Conservation (phyloP, 1,284 basidiomycete genomes). For the Fomitopsis palustris region DNA sequence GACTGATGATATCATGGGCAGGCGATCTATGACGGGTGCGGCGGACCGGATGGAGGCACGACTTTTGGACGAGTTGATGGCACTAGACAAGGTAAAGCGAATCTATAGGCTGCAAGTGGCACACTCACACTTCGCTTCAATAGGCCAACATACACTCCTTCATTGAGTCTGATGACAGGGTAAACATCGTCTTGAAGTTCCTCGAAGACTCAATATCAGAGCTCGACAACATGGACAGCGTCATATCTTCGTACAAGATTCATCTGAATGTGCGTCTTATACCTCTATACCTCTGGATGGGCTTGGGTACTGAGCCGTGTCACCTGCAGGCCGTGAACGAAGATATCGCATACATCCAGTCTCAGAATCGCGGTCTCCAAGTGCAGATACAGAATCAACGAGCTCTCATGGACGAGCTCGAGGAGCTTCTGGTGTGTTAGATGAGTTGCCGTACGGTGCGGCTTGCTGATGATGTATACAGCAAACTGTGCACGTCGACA, state of each 20-base stretch:
- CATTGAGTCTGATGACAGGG: slow-evolving; percentile 88
- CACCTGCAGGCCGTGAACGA: slow-evolving; percentile 80
- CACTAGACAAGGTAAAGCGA: slow-evolving; percentile 77
- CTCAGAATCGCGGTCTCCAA: slow-evolving; percentile 94
- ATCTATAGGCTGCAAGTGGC: not conserved
- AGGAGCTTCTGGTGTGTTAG: slow-evolving; percentile 72
- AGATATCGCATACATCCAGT: slow-evolving; percentile 95
- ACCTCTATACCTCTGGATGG: no score
- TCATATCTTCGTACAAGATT: slow-evolving; percentile 89
- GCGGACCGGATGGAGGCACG: slow-evolving; percentile 88
- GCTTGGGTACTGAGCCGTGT: slow-evolving; percentile 11
- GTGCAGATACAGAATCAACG: slow-evolving; percentile 97
- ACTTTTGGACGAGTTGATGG: slow-evolving; percentile 82
- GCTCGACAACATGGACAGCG: slow-evolving; percentile 82
- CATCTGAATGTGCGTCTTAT: slow-evolving; percentile 85
- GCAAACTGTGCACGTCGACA: slow-evolving; percentile 93
- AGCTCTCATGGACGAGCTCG: slow-evolving; percentile 75
- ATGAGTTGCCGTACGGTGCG: not conserved
- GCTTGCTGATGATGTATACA: slow-evolving; percentile 26
- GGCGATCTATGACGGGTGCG: slow-evolving; percentile 63
- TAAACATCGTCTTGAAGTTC: slow-evolving; percentile 82
- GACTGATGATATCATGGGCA: slow-evolving; percentile 62
- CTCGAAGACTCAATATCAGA: slow-evolving; percentile 86
- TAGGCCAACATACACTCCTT: slow-evolving; percentile 97
- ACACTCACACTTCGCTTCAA: not conserved